Evolutionary conservation across 2,329 filamentous ascomycete species (phyloP), one percentile per base, ranked within the genome.

Genomic region (Fusarium succisae): DNA sequence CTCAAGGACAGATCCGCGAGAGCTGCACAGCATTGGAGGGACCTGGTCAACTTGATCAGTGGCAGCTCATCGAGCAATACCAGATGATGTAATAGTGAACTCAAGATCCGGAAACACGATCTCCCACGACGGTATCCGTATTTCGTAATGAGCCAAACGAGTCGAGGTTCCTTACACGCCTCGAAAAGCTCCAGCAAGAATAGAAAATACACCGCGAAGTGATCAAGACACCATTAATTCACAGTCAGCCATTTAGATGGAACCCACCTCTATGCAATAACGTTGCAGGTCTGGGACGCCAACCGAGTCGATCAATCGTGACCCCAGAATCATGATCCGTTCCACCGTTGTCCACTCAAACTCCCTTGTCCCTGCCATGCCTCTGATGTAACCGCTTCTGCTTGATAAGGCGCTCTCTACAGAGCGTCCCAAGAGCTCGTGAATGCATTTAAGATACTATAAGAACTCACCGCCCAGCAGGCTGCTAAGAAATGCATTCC

Each of bases 241-340:
- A 43, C 32, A 48, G 35, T 37, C 50, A 51, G 48, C 59, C 53
- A 66, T 41, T 44, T 65, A 57, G 28, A 61, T 50, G 37, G 61
- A 58, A 62, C 55, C 48, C 38, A 45, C 51, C 30, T 66, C 39
- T 47, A 54, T 53, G 32, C 24, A 53, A 32, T 43, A 56, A 50
- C 43, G 41, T 55, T 48, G 59, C 37, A 54, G 69, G 57, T 54
- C 59, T 41, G 43, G 30, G 67, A 41, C 48, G 41, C 44, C 57
- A 65, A 38, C 32, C 50, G 30, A 59, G 43, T 66, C 63, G 60
- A 65, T 61, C 63, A 69, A 63, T 51, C 48, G 47, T 24, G n/a
- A 24, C 60, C 69, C 56, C 28, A 71, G 56, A 61, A 47, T 35
- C n/a, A 67, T 48, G 48, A 63, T 60, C 57, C 48, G 66, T 58